Base-by-base conservation (phyloP, 129 eudicot genomes). In the Artemisia annua region DNA sequence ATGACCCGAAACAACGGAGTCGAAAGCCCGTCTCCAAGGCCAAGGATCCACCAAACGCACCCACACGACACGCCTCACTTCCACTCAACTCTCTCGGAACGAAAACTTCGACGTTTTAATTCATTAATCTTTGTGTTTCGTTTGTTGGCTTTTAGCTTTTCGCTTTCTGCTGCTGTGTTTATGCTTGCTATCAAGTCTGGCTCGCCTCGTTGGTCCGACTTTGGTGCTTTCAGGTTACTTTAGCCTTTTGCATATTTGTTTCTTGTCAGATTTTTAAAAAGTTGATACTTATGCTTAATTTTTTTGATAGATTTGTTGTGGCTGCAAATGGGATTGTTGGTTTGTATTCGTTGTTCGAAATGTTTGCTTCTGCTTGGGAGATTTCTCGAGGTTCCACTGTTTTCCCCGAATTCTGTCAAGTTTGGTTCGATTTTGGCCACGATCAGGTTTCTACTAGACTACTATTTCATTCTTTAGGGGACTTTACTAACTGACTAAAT, bases 381-480 rank as follows among this genome's bases (percentile, higher is more conserved):
- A 89, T 89, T 56, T 73, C 85, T n/a, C 85, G 88, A 28, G 86
- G 84, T 13, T 72, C 84, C 72, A 89, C 93, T 7, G 20, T 87
- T 35, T 68, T 89, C 15, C 96, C 96, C 0, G 90, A 89, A 58
- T 55, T 79, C 59, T 62, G 77, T 7, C 96, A 89, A 80, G 90
- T 89, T 14, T 89, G 96, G 96, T 89, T 89, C 70, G 96, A 89
- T 74, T 89, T 87, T 76, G 75, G 86, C 80, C 96, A 89, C 48
- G 96, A 89, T 83, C 96, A 89, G 96, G 96, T 87, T 32, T 53
- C 5, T 15, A 20, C n/a, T 15, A 19, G 13, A 65, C 4, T n/a
- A n/a, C n/a, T 35, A 7, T 49, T 12, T 8, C 30, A 15, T 7
- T 50, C 2, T 50, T 62, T n/a, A n/a, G n/a, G n/a, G n/a, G n/a